A percentile compares a stretch with the other conserved stretches of the same genome.
Evolutionary conservation across 2,329 filamentous ascomycete species (phyloP).

Genomic region (Epichloe hybrida): DNA sequence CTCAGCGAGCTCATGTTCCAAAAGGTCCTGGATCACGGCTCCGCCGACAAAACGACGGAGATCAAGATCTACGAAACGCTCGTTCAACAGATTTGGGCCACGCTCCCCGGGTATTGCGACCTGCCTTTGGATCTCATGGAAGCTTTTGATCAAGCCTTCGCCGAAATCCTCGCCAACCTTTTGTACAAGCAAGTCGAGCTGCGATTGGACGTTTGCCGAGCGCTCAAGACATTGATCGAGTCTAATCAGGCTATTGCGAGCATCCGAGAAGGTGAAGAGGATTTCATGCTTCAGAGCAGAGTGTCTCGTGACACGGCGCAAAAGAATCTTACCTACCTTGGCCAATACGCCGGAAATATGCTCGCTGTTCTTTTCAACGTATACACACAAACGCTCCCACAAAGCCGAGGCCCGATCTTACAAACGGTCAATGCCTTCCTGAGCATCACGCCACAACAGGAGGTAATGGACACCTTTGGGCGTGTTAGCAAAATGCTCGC

Average conservation of each 20-base stretch:
- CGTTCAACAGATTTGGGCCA: constrained; percentile 90
- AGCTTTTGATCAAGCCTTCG: constrained; percentile 77
- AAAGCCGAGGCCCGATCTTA: constrained; percentile 79
- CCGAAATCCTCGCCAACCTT: constrained; percentile 80
- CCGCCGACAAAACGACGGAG: constrained; percentile 82
- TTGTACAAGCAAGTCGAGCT: constrained; percentile 86
- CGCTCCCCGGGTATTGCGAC: constrained; percentile 88
- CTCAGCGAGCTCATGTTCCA: constrained; percentile 86
- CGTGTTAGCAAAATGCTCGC: constrained; percentile 78
- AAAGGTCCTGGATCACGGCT: constrained; percentile 68
- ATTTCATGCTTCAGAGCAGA: too few species aligned
- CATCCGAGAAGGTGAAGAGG: constrained; percentile 47
- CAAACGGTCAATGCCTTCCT: constrained; percentile 92
- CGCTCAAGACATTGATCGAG: constrained; percentile 75
- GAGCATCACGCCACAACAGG: constrained; percentile 66
- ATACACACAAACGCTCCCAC: constrained; percentile 89
- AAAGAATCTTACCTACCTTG: constrained; percentile 43
- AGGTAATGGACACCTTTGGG: constrained; percentile 78
- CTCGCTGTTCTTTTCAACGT: constrained; percentile 98
- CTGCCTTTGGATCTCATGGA: constrained; percentile 65
- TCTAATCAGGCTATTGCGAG: constrained; percentile 73
- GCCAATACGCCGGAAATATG: constrained; percentile 71
- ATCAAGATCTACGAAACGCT: constrained; percentile 96
- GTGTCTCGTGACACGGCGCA: too few species aligned
- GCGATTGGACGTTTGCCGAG: constrained; percentile 74